phyloP scores from a whole-genome alignment of 192 early-diverging fungal species.

The Backusella macrospora region DNA sequence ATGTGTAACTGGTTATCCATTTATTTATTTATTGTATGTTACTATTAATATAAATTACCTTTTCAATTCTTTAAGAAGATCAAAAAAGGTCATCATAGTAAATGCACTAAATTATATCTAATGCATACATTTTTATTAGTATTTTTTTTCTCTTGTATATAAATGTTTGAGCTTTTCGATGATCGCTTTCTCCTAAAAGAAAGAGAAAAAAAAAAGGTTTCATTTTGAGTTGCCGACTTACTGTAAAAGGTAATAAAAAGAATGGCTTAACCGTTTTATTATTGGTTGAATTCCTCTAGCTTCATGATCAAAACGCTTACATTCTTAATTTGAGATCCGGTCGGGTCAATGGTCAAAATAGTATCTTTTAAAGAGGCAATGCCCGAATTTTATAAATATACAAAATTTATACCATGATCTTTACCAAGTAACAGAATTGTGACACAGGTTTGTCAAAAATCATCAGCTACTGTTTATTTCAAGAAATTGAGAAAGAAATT shows the following conservation, averaged over 20 bases:
- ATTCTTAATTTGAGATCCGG: background rate
- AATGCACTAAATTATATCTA: background rate
- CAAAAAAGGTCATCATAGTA: background rate
- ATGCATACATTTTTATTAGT: constrained; percentile 4
- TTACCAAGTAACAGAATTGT: too few relatives aligned
- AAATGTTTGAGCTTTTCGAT: background rate
- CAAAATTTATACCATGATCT: too few relatives aligned
- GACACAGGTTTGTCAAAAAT: too few relatives aligned
- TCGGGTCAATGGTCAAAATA: background rate
- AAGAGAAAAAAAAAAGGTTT: too few relatives aligned
- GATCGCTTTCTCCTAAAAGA: background rate
- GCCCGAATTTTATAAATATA: too few relatives aligned
- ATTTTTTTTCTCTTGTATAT: background rate
- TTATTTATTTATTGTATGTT: background rate
- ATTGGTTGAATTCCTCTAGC: background rate
- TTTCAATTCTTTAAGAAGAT: background rate
- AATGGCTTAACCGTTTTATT: background rate
- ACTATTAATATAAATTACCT: background rate
- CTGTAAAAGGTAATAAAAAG: background rate
- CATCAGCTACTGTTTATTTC: too few relatives aligned
- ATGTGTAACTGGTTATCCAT: background rate
- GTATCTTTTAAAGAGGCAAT: too few relatives aligned
- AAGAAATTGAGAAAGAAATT: too few relatives aligned
- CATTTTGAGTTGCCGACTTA: background rate
- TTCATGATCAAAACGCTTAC: background rate